Evolutionary conservation across 768 basidiomycete species (phyloP), one percentile per base, ranked within the genome.

Genomic region (Daedaleopsis nitida): DNA sequence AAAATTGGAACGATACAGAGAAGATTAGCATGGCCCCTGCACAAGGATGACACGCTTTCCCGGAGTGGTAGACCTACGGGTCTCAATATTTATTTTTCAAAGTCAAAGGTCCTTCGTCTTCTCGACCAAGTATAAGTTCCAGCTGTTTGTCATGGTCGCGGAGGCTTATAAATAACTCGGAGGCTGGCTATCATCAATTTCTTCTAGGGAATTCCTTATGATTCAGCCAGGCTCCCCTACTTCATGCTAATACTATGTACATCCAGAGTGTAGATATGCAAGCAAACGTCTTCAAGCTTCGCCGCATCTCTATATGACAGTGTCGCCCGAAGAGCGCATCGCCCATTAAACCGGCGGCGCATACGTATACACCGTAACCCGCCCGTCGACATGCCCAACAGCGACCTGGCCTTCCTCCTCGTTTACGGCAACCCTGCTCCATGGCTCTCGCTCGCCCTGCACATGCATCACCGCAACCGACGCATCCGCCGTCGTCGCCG

Each of bases 1-100:
- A 94, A 94, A 92, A 91, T 94, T 94, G 93, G 91, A 95, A 94
- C 92, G 91, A 95, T 96, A 95, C 94, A 94, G 94, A 96, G 94
- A 96, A 96, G 94, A 95, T 96, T 95, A 96, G 94, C 94, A 96
- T 96, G 92, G 95, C 94, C 94, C 95, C 94, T 96, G 94, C 95
- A 96, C 94, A 97, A 96, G 95, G 94, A 96, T 96, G 94, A 95
- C 94, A 96, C 92, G 91, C 90, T 92, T 90, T 89, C 84, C 87
- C 88, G 88, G 89, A 91, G 89, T 90, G 88, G 89, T 89, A 89
- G 73, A 74, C 69, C 73, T 75, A 74, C 72, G 73, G 74, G 72
- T 75, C 73, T 76, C 74, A 75, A 75, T 76, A 76, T 76, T 76
- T 76, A 74, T 75, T 42, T 42, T 32, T 7, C 27, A 32, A 32